Evolutionary conservation across 495 filamentous ascomycete genomes (phyloP), one percentile per base, ranked within the genome.

Genomic region (Aspergillus taichungensis): DNA sequence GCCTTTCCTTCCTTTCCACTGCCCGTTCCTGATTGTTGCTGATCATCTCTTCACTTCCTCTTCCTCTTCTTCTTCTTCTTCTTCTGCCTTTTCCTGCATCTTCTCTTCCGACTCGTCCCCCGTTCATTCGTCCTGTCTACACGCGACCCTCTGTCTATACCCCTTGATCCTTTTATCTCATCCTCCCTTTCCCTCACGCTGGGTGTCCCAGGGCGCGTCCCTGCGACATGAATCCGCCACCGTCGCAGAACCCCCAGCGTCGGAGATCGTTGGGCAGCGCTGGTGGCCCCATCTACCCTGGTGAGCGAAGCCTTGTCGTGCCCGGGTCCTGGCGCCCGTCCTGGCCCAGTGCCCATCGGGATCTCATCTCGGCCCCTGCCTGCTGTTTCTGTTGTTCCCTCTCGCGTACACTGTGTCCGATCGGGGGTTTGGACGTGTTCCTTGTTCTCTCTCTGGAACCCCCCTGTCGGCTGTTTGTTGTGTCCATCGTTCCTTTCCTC

Each of bases 181-280:
- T 48, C 34, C 44, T 34, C 24, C 36, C 33, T 42, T 43, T 31
- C 5, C 33, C 31, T 27, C 24, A 28, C 38, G 33, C 51, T 45
- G 24, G 38, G 40, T 47, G 40, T 36, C 34, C 45, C 36, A 34
- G 39, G 35, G 13, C 13, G 38, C 37, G 29, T 40, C 52, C 38
- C 52, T 58, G 54, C 56, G 56, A 63, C 52, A 67, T 65, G 65
- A 64, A 66, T 53, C 54, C 60, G 40, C 53, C 60, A 30, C 51
- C 46, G 49, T 55, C 57, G 43, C 57, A 53, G 47, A 55, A 66
- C 48, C 50, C 56, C 30, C 45, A 44, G 35, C 67, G 59, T 52
- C 60, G 62, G 51, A 61, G 58, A 29, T 64, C 63, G 33, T 56
- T 61, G 49, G 63, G 64, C 41, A 65, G 61, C 49, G 60, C 53